A percentile compares a stretch with the other conserved stretches of the same genome.
These are phyloP conservation scores for Aspergillus neotritici DNA, from an alignment of 2,329 filamentous ascomycete species.

Conservation along the genomic window DNA sequence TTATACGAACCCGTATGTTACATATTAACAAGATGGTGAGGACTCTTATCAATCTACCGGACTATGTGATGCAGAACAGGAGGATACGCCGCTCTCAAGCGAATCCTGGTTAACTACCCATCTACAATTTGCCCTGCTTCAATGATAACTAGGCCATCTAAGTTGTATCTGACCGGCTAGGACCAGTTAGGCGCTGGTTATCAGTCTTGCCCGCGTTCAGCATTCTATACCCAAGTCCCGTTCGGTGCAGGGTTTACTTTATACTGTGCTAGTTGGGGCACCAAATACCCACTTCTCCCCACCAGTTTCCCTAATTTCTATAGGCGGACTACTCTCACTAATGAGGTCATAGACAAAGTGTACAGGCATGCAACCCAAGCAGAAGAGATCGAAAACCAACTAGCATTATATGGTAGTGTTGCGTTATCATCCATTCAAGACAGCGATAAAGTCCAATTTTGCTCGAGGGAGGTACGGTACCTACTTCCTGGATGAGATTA, in stretches of 20 bases:
- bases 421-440: not conserved
- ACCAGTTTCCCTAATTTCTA: not conserved
- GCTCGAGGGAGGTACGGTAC: not conserved
- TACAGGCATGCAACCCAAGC: not conserved
- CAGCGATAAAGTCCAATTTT: not conserved
- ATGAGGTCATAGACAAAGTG: not conserved
- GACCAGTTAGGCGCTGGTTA: constrained; percentile 3
- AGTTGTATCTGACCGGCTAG: constrained; percentile 5
- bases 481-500: constrained; percentile 1
- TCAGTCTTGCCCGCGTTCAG: too few species aligned
- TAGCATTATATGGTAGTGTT: not conserved
- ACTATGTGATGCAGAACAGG: too few species aligned
- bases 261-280: not conserved
- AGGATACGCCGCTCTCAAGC: too few species aligned
- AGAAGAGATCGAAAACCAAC: not conserved
- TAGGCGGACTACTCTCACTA: not conserved
- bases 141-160: constrained; percentile 2
- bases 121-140: not conserved
- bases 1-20: not conserved
- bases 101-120: too few species aligned
- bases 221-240: not conserved
- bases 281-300: too few species aligned
- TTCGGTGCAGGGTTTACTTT: not conserved
- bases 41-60: not conserved
- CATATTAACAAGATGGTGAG: not conserved